Evolutionary conservation across 179 eudicot species (phyloP), one percentile per base, ranked within the genome.

Genomic region (Silene coronaria): DNA sequence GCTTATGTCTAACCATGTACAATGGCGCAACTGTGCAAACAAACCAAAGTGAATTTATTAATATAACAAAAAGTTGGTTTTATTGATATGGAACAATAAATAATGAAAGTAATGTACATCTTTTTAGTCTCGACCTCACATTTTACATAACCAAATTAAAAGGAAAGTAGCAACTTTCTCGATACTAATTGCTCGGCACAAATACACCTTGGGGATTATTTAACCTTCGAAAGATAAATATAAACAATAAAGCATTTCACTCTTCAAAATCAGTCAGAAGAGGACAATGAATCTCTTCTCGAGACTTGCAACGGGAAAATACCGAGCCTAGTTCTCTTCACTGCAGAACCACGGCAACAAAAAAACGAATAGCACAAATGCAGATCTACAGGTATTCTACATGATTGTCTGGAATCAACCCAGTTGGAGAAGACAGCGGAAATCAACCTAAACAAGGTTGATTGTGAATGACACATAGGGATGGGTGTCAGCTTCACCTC

Each of bases 391-490:
- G 74, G 71, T 71, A 59, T 55, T 74, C 76, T 78, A 78, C 77
- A 82, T 46, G 65, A 38, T n/a, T 51, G 69, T 51, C 63, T 63
- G 77, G 77, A 59, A 72, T 57, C 71, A 57, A 63, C 70, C 59
- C 24, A 61, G 24, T 69, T 51, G 67, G 63, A 78, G 75, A 61
- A 70, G 72, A 70, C 48, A 66, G 67, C 14, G 67, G 73, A 32
- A 30, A n/a, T 53, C 81, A 75, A 34, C 67, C 58, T 42, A 62
- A 71, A 72, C 67, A n/a, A 69, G 58, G 55, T 69, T 69, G 72
- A 92, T 86, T 22, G 96, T 92, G 95, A 94, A 90, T 79, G 91
- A 92, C 82, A 92, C 98, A 23, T 92, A 90, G 27, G 98, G 96
- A 80, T 94, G 85, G 0, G 89, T 60, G 62, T 94, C 97, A 2